Evolutionary conservation across 2,329 filamentous ascomycete species (phyloP).

Genomic region (Alternaria rosae): DNA sequence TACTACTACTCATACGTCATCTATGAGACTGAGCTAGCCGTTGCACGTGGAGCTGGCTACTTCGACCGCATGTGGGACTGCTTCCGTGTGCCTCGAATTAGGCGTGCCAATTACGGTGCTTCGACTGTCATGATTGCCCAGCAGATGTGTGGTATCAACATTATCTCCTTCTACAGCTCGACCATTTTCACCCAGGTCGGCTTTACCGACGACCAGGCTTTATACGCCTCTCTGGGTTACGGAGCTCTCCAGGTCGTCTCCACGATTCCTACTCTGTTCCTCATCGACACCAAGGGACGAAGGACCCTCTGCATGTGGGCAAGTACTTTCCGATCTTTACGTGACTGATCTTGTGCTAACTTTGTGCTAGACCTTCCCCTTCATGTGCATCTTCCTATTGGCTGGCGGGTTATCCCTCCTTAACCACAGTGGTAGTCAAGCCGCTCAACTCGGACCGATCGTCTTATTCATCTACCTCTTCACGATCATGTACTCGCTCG

Average conservation of each 20-base stretch:
- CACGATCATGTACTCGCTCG: conserved; percentile 45
- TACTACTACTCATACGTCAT: conserved; percentile 50
- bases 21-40: conserved; percentile 45
- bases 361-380: conserved; percentile 37
- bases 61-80: conserved; percentile 57
- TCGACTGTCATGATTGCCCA: conserved; percentile 52
- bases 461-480: conserved; percentile 35
- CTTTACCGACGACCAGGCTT: conserved; percentile 35
- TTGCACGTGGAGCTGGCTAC: conserved; percentile 45
- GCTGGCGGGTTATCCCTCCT: conserved; percentile 48
- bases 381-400: conserved; percentile 48
- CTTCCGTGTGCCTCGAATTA: conserved; percentile 51
- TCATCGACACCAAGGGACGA: conserved; percentile 51
- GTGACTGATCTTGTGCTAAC: neutral
- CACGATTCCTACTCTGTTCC: conserved; percentile 48
- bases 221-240: conserved; percentile 49
- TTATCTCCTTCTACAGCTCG: conserved; percentile 81
- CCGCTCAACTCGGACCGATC: conserved; percentile 43
- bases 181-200: conserved; percentile 68
- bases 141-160: conserved; percentile 66
- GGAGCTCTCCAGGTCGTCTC: conserved; percentile 47
- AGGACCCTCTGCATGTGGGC: conserved; percentile 39
- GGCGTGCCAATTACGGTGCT: conserved; percentile 49
- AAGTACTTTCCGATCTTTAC: neutral
- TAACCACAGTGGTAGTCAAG: conserved; percentile 27